phyloP scores from a whole-genome alignment of 2,329 filamentous ascomycete genomes.

The Coniochaeta ligniaria region DNA sequence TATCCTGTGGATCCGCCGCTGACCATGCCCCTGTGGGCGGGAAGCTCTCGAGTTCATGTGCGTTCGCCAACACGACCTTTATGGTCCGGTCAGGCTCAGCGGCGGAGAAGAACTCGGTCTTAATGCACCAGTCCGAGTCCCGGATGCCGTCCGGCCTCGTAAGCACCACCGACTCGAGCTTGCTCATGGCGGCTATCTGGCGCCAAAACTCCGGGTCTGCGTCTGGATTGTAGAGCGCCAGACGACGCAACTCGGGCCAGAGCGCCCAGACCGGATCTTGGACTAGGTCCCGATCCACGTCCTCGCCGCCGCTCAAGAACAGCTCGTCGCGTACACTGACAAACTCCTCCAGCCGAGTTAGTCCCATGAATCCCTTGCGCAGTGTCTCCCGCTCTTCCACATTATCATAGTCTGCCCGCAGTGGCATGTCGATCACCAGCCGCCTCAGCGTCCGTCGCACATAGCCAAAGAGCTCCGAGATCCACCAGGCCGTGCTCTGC shows the following conservation, averaged over 20 bases:
- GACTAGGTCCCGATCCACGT: conserved; percentile 3
- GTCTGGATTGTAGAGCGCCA: conserved; percentile 35
- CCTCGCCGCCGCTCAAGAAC: conserved; percentile 18
- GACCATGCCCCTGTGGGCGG: background rate
- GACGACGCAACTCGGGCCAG: conserved; percentile 32
- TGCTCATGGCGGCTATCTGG: conserved; percentile 26
- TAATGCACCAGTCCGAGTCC: conserved; percentile 23
- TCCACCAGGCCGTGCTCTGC: conserved; percentile 24
- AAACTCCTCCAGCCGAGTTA: conserved; percentile 38
- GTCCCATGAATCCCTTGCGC: conserved; percentile 34
- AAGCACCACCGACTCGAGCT: conserved; percentile 34
- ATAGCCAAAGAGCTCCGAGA: conserved; percentile 33
- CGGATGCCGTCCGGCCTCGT: conserved; percentile 26
- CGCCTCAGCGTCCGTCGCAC: conserved; percentile 31
- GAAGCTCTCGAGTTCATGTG: conserved; percentile 10
- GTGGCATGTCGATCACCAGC: conserved; percentile 40
- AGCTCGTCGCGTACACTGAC: conserved; percentile 39
- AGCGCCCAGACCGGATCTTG: conserved; percentile 28
- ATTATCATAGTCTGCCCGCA: conserved; percentile 35
- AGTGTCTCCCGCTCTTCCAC: conserved; percentile 30
- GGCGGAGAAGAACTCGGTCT: conserved; percentile 31
- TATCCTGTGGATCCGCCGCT: conserved; percentile 23
- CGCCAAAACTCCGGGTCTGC: conserved; percentile 28
- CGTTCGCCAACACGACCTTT: conserved; percentile 23
- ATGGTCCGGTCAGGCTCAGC: conserved; percentile 16